Percentiles rank a stretch among this genome's conserved stretches.
Conservation (phyloP, 352 stramenopile species). For the Globisporangium barbulae region DNA sequence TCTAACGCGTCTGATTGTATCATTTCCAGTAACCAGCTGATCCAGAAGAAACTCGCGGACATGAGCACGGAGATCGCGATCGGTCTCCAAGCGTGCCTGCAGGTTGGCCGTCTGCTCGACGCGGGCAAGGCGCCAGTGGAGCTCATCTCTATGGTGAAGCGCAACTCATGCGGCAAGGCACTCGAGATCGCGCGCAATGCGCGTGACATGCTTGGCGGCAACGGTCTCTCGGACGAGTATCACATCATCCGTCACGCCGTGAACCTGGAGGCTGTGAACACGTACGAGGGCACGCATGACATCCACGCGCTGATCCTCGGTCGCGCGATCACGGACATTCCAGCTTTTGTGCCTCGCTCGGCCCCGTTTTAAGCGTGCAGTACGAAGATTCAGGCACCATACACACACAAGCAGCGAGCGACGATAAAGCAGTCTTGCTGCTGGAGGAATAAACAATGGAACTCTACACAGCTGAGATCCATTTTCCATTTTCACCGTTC, state of each 20-base stretch:
- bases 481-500: no score
- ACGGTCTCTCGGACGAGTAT: conserved; percentile 98
- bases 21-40: conserved; percentile 90
- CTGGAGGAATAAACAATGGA: background rate
- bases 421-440: background rate
- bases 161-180: conserved; percentile 94
- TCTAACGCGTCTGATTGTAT: background rate
- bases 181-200: conserved; percentile 91
- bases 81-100: conserved; percentile 89
- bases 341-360: conserved; percentile 90
- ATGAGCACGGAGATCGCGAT: conserved; percentile 97
- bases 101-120: conserved; percentile 92
- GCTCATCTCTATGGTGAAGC: conserved; percentile 95
- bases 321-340: conserved; percentile 94
- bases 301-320: conserved; percentile 98
- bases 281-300: conserved; percentile 99
- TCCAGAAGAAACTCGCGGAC: conserved; percentile 98
- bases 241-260: conserved; percentile 97
- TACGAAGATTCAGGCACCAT: background rate
- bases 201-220: conserved; percentile 97
- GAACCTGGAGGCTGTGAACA: conserved; percentile 99
- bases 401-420: background rate
- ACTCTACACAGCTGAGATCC: no score
- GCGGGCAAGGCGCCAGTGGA: conserved; percentile 72
- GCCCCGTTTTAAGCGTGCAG: conserved; percentile 36